Conservation (phyloP, 1,139 yeast genomes). For the Geotrichum cucujoidarum region DNA sequence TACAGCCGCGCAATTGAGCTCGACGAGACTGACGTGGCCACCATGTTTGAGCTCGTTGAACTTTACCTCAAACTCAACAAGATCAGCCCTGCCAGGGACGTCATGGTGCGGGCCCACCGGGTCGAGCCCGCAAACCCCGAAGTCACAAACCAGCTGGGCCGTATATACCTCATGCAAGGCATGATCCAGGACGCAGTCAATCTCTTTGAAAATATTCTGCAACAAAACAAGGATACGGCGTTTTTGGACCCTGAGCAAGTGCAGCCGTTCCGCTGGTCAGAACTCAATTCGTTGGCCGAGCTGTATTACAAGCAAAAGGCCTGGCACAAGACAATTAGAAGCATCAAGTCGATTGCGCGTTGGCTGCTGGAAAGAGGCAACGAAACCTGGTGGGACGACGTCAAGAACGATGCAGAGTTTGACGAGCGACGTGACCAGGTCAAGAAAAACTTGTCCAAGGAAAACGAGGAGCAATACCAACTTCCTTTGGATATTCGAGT, state of each 20-base stretch:
- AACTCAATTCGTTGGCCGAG: constrained; percentile 77
- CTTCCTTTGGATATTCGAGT: constrained; percentile 85
- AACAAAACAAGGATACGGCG: constrained; percentile 24
- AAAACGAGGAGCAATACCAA: constrained; percentile 28
- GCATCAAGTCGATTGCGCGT: constrained; percentile 67
- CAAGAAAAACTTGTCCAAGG: constrained; percentile 19
- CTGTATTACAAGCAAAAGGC: constrained; percentile 64
- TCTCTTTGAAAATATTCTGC: constrained; percentile 50
- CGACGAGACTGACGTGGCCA: constrained; percentile 50
- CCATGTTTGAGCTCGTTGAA: constrained; percentile 49
- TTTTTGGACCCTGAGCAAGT: constrained; percentile 25
- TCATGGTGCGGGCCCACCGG: constrained; percentile 58
- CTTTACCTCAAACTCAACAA: constrained; percentile 62
- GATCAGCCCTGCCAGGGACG: constrained; percentile 67
- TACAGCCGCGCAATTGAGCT: constrained; percentile 67
- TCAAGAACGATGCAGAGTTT: constrained; percentile 72
- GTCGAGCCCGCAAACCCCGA: constrained; percentile 58
- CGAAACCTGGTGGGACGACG: constrained; percentile 83
- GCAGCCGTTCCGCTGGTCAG: constrained; percentile 72
- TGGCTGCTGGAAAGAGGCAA: constrained; percentile 72
- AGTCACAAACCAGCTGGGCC: constrained; percentile 68
- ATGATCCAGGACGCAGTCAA: constrained; percentile 76
- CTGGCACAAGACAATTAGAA: constrained; percentile 58
- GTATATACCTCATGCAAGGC: constrained; percentile 68
- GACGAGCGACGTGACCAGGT: constrained; percentile 46